A percentile compares a stretch with the other conserved stretches of the same genome.
These are phyloP conservation scores for Leptosphaerulina australis DNA, from an alignment of 2,329 filamentous ascomycete species.

Conservation along the genomic window DNA sequence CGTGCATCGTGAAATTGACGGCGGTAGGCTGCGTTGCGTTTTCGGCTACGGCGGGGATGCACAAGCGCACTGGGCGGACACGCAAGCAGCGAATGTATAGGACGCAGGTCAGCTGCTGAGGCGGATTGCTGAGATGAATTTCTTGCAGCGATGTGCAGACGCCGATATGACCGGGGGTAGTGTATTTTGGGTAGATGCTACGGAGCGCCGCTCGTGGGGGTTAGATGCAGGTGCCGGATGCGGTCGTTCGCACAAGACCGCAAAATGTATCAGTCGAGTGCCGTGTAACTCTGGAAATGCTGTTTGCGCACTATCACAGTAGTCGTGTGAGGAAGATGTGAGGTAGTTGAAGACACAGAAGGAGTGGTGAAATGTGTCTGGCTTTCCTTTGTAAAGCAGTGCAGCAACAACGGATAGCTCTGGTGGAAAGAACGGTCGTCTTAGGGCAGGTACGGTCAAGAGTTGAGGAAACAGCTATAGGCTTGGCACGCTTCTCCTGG, in stretches of 20 bases:
- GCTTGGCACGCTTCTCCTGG: slow-evolving; percentile 22
- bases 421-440: slow-evolving; percentile 17
- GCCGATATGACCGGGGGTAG: slow-evolving; percentile 17
- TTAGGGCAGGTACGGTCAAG: slow-evolving; percentile 23
- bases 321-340: slow-evolving; percentile 5
- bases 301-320: background rate
- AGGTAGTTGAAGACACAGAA: slow-evolving; percentile 3
- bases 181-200: slow-evolving; percentile 27
- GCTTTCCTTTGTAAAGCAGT: slow-evolving; percentile 18
- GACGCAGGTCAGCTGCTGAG: slow-evolving; percentile 34
- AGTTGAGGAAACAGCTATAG: slow-evolving; percentile 23
- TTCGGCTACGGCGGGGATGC: slow-evolving; percentile 31
- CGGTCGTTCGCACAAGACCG: slow-evolving; percentile 21
- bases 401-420: slow-evolving; percentile 17
- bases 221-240: slow-evolving; percentile 22
- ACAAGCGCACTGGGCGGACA: slow-evolving; percentile 42
- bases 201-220: slow-evolving; percentile 33
- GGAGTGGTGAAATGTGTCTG: slow-evolving; percentile 5
- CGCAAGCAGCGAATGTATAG: slow-evolving; percentile 18
- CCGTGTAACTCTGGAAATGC: slow-evolving; percentile 7
- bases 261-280: slow-evolving; percentile 13
- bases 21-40: slow-evolving; percentile 26
- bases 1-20: slow-evolving; percentile 40
- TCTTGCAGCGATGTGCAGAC: slow-evolving; percentile 19
- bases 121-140: slow-evolving; percentile 21